phyloP scores from a whole-genome alignment of 2,329 filamentous ascomycete genomes.

The Trichophyton rubrum region DNA sequence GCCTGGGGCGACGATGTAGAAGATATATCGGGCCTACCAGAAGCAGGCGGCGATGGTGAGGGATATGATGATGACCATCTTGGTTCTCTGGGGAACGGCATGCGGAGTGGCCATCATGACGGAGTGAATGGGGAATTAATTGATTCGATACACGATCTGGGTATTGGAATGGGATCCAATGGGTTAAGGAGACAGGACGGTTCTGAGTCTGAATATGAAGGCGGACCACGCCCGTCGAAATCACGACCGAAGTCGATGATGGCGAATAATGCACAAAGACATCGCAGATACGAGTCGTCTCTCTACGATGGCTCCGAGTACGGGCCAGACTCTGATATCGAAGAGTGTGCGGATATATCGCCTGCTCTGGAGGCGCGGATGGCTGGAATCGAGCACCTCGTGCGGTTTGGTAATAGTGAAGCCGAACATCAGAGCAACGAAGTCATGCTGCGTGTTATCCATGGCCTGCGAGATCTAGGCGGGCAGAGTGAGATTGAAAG shows the following conservation, averaged over 20 bases:
- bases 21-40: constrained; percentile 27
- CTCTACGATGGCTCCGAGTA: constrained; percentile 48
- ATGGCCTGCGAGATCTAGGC: constrained; percentile 41
- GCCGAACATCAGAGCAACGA: constrained; percentile 40
- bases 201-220: constrained; percentile 7
- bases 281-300: constrained; percentile 32
- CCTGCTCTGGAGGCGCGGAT: constrained; percentile 43
- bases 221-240: constrained; percentile 5
- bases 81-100: constrained; percentile 19
- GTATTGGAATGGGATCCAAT: constrained; percentile 8
- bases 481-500: constrained; percentile 46
- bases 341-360: constrained; percentile 41
- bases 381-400: constrained; percentile 44
- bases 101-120: background rate
- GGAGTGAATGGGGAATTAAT: constrained; percentile 11
- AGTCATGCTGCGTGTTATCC: constrained; percentile 41
- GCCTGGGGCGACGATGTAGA: constrained; percentile 43
- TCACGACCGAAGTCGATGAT: constrained; percentile 18
- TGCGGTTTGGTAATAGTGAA: constrained; percentile 41
- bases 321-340: constrained; percentile 44
- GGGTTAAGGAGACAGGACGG: background rate
- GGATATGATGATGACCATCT: constrained; percentile 6
- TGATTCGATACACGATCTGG: constrained; percentile 19
- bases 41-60: constrained; percentile 17
- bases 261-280: constrained; percentile 21